phyloP scores from a whole-genome alignment of 257 asterid genomes.

The Solanum gandarillasii region DNA sequence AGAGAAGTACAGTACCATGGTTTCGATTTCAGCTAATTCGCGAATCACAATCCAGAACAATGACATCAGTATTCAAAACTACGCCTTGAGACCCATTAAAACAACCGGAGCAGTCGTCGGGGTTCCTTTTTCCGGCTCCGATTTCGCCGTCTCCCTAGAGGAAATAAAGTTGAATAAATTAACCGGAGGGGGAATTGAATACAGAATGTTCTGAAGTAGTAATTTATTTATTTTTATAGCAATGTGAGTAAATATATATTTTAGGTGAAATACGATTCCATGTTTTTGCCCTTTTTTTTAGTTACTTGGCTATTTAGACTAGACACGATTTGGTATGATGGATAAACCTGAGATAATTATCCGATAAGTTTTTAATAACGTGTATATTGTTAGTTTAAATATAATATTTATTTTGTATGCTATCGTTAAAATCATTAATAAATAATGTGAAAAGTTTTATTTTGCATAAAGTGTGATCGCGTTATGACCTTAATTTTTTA shows the following conservation, averaged over 20 bases:
- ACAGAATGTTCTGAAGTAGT: not conserved
- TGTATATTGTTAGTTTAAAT: not conserved
- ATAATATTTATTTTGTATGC: too few relatives aligned
- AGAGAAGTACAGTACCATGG: conserved; percentile 21
- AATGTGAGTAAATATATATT: not conserved
- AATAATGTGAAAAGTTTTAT: too few relatives aligned
- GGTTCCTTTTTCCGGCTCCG: not conserved
- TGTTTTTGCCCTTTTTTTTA: not conserved
- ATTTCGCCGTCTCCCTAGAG: not conserved
- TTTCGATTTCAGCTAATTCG: conserved; percentile 27
- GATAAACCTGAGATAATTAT: not conserved
- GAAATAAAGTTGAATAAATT: not conserved
- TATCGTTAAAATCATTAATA: too few relatives aligned
- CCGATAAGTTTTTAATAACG: too few relatives aligned
- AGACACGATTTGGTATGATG: not conserved
- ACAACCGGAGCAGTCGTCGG: not conserved
- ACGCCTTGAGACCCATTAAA: not conserved
- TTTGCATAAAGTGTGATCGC: not conserved
- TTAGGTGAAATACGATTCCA: not conserved
- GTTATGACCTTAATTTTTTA: too few relatives aligned
- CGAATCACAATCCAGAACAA: conserved; percentile 22
- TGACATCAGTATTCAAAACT: conserved; percentile 11
- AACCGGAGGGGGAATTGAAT: not conserved
- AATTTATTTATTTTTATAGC: not conserved
- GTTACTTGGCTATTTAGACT: not conserved